A percentile compares a stretch with the other conserved stretches of the same genome.
phyloP scores from a whole-genome alignment of 371 early-diverging fungal species.

The Mortierella sp. region DNA sequence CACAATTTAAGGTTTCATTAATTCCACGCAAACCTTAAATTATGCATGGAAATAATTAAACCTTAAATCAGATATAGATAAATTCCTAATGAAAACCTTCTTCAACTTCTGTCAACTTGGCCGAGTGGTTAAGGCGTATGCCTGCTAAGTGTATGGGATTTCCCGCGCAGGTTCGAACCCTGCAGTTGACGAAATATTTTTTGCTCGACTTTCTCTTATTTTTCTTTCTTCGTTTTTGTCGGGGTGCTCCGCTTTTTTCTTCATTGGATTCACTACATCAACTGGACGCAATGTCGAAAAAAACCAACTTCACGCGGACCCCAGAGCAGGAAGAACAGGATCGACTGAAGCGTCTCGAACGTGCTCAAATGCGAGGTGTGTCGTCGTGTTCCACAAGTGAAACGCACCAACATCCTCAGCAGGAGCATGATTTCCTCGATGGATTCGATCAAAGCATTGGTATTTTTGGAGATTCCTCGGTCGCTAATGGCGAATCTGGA shows the following conservation, averaged over 20 bases:
- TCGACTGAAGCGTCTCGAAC: constrained; percentile 20
- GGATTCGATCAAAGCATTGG: constrained; percentile 54
- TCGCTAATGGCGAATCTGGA: constrained; percentile 48
- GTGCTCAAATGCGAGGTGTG: constrained; percentile 13
- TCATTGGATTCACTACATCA: no score
- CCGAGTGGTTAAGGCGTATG: constrained; percentile 21
- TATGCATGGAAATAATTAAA: not conserved
- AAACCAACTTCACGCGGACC: constrained; percentile 7
- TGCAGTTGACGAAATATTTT: not conserved
- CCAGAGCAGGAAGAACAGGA: constrained; percentile 34
- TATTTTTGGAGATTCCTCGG: constrained; percentile 50
- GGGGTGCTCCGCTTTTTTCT: no score
- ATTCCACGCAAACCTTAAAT: not conserved
- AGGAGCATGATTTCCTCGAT: constrained; percentile 24
- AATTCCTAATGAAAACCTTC: not conserved
- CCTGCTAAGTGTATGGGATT: constrained; percentile 5
- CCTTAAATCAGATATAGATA: no score
- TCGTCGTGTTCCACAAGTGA: not conserved
- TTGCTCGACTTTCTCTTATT: not conserved
- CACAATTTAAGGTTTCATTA: not conserved
- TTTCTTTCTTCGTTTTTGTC: no score
- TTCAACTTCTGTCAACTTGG: constrained; percentile 11
- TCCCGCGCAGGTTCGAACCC: constrained; percentile 5
- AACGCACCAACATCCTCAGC: not conserved
- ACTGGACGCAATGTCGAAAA: not conserved